Percentiles rank a stretch among this genome's conserved stretches.
Evolutionary conservation across 1,284 basidiomycete genomes (phyloP).

Genomic region (Mycena citricolor): DNA sequence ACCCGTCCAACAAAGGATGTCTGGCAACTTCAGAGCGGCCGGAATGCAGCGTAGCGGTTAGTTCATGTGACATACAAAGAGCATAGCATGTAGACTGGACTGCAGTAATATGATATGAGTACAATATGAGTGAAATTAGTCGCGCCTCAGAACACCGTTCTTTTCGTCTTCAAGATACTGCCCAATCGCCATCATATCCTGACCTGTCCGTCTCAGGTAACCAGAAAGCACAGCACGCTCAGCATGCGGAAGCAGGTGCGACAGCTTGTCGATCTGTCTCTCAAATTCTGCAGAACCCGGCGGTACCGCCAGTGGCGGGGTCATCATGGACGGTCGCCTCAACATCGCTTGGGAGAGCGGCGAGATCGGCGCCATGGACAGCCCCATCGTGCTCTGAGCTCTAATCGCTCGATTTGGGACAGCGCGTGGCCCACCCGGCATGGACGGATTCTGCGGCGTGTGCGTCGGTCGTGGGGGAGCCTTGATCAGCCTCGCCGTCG

Average conservation of each 20-base stretch:
- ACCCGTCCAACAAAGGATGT: conserved; percentile 16
- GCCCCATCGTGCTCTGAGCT: conserved; percentile 62
- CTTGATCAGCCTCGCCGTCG: conserved; percentile 42
- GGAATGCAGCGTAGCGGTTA: conserved; percentile 19
- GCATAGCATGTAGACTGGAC: too few species aligned
- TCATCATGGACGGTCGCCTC: conserved; percentile 53
- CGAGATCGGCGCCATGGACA: conserved; percentile 27
- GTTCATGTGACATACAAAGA: too few species aligned
- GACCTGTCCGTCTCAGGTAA: conserved; percentile 72
- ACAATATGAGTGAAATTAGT: conserved; percentile 27
- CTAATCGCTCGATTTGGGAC: conserved; percentile 61
- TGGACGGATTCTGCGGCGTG: conserved; percentile 45
- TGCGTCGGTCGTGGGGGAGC: conserved; percentile 40
- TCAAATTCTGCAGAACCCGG: conserved; percentile 45
- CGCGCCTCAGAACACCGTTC: conserved; percentile 59
- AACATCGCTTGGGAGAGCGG: conserved; percentile 44
- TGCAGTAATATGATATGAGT: conserved; percentile 1
- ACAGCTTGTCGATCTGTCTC: conserved; percentile 69
- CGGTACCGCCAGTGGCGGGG: conserved; percentile 26
- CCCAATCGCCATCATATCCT: conserved; percentile 82
- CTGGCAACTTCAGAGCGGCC: conserved; percentile 24
- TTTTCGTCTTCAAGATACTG: conserved; percentile 88
- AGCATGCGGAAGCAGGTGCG: conserved; percentile 75
- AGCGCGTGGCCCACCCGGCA: conserved; percentile 77
- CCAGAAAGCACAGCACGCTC: conserved; percentile 67